A percentile compares a stretch with the other conserved stretches of the same genome.
Evolutionary conservation across 352 stramenopile species (phyloP).

Genomic region (Saprolegnia parasitica): DNA sequence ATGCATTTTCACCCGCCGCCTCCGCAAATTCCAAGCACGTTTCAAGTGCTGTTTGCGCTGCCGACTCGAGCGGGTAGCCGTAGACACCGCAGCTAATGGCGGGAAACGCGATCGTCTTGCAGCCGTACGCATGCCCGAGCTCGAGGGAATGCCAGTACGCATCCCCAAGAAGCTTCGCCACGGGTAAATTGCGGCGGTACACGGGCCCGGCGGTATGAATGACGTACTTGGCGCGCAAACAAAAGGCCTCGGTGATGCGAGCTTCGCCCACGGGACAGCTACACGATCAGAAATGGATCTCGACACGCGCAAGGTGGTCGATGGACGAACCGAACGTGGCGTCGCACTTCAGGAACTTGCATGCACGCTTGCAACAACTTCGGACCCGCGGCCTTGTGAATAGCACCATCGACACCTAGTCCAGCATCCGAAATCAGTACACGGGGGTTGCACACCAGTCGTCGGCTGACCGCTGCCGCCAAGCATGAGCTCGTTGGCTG

Average conservation of each 20-base stretch:
- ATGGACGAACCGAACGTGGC: conserved; percentile 16
- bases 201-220: conserved; percentile 29
- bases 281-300: background rate
- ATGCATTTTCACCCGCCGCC: background rate
- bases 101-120: conserved; percentile 27
- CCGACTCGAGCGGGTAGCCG: conserved; percentile 22
- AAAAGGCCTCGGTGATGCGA: conserved; percentile 20
- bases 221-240: conserved; percentile 22
- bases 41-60: conserved; percentile 13
- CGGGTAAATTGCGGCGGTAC: background rate
- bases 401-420: conserved; percentile 26
- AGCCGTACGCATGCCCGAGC: conserved; percentile 8
- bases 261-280: conserved; percentile 28
- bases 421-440: background rate
- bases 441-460: background rate
- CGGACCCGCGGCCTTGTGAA: conserved; percentile 25
- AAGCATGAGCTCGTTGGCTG: conserved; percentile 29
- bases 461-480: conserved; percentile 2
- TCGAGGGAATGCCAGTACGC: conserved; percentile 17
- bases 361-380: conserved; percentile 14
- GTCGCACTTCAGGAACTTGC: background rate
- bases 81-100: conserved; percentile 30
- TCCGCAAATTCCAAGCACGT: background rate
- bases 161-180: background rate
- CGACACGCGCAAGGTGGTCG: background rate